Evolutionary conservation across 192 early-diverging fungal species (phyloP), one percentile per base, ranked within the genome.

Genomic region (Cetraspora pellucida): DNA sequence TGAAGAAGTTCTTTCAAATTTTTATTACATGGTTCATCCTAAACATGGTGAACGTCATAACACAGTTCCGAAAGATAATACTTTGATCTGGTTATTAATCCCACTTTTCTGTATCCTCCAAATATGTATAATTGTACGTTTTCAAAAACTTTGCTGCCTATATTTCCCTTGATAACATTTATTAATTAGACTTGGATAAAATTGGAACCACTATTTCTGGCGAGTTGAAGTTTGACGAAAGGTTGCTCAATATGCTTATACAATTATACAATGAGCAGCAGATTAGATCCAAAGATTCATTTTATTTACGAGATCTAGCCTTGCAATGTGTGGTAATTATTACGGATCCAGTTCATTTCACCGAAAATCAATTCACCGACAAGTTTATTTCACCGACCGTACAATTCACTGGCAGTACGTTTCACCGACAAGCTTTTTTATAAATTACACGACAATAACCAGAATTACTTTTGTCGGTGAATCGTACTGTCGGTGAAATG

Each of bases 221-320:
- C 25, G 93, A 94, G 60, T 85, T 92, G 79, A 84, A 83, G 14
- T 82, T 84, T 25, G 92, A 92, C 64, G 93, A 94, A 77, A 87
- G 88, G 16, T 83, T 93, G 72, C 88, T 94, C 81, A 86, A 86
- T 45, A 89, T 91, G 78, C 78, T 94, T 59, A 84, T 91, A 47
- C 83, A 81, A 31, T 83, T 94, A 78, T 94, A 92, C 76, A 91
- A 93, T 79, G 91, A 92, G 64, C 84, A 87, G 55, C 93, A 94
- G 76, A 89, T 90, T 31, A 83, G 89, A 61, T 91, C 91, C 4
- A 82, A 81, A 77, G 92, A 93, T 64, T 91, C 87, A 19, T 93
- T 93, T 77, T 91, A 88, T 46, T 83, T 93, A 65, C 87, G 93
- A 23, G 93, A 94, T 59, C 80, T 93, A 63, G 84, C 93, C 11